A percentile compares a stretch with the other conserved stretches of the same genome.
Conservation (phyloP, 805 yeast species). For the Pichia rugopelliculosa region DNA sequence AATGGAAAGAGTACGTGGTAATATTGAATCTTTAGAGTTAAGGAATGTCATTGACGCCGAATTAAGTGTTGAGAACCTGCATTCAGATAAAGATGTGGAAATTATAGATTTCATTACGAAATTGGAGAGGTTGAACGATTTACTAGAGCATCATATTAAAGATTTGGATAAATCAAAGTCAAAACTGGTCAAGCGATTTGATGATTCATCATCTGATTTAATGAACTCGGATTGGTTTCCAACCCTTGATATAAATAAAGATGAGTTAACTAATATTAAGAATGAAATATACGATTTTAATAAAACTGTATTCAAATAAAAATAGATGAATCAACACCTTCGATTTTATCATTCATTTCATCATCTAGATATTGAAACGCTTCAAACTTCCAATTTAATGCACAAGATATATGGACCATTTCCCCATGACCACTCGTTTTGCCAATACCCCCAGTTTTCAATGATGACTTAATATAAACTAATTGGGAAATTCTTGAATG, state of each 20-base stretch:
- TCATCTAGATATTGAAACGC: conserved; percentile 18
- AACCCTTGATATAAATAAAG: no score
- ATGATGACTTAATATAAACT: conserved; percentile 46
- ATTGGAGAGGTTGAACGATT: conserved; percentile 23
- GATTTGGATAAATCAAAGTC: conserved; percentile 11
- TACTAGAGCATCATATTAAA: conserved; percentile 16
- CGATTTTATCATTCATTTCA: conserved; percentile 1
- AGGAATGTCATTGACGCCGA: conserved; percentile 7
- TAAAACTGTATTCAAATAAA: conserved; percentile 14
- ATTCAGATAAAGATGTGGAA: conserved; percentile 14
- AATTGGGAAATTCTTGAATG: conserved; percentile 79
- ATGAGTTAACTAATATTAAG: neutral
- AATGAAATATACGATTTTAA: neutral
- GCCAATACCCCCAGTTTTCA: conserved; percentile 47
- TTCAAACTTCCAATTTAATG: conserved; percentile 83
- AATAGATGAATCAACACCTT: conserved; percentile 15
- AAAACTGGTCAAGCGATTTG: conserved; percentile 17
- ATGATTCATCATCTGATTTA: conserved; percentile 4
- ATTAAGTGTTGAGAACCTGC: neutral
- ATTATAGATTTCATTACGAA: conserved; percentile 15
- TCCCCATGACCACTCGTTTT: conserved; percentile 56
- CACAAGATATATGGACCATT: conserved; percentile 66
- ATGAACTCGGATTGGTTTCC: neutral
- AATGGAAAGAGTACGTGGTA: conserved; percentile 10
- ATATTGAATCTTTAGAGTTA: conserved; percentile 12